Conservation (phyloP, 148 eudicot species). For the Beta vulgaris region DNA sequence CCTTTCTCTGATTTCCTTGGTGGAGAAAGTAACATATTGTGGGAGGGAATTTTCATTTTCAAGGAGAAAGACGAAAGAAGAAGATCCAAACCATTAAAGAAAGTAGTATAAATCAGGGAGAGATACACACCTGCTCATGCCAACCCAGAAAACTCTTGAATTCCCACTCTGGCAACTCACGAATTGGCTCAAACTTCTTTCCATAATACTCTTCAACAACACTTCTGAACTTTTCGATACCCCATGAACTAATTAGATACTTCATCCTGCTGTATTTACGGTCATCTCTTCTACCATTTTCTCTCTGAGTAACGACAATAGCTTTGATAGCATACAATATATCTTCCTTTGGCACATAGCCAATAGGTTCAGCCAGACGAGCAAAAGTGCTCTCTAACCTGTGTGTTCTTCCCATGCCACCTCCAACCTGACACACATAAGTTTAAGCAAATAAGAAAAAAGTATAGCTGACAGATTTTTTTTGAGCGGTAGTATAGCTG, state of each 20-base stretch:
- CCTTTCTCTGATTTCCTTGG: neutral
- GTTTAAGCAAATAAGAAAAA: neutral
- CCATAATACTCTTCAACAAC: slow-evolving; percentile 92
- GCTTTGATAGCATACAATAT: slow-evolving; percentile 94
- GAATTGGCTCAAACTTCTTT: slow-evolving; percentile 81
- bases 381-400: slow-evolving; percentile 84
- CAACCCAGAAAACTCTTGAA: slow-evolving; percentile 94
- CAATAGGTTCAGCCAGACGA: slow-evolving; percentile 90
- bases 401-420: slow-evolving; percentile 99
- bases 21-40: neutral
- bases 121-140: slow-evolving; percentile 80
- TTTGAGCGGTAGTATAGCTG: neutral
- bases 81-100: slow-evolving; percentile 1
- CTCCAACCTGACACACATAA: slow-evolving; percentile 75
- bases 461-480: no score
- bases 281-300: slow-evolving; percentile 97
- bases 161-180: slow-evolving; percentile 92
- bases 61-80: neutral
- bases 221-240: slow-evolving; percentile 90
- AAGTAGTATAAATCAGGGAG: neutral
- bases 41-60: neutral
- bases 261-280: slow-evolving; percentile 96
- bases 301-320: slow-evolving; percentile 93
- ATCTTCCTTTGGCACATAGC: slow-evolving; percentile 96
- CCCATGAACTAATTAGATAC: slow-evolving; percentile 92